Evolutionary conservation across 2,329 filamentous ascomycete genomes (phyloP), one percentile per base, ranked within the genome.

Genomic region (Stylonectria norvegica): DNA sequence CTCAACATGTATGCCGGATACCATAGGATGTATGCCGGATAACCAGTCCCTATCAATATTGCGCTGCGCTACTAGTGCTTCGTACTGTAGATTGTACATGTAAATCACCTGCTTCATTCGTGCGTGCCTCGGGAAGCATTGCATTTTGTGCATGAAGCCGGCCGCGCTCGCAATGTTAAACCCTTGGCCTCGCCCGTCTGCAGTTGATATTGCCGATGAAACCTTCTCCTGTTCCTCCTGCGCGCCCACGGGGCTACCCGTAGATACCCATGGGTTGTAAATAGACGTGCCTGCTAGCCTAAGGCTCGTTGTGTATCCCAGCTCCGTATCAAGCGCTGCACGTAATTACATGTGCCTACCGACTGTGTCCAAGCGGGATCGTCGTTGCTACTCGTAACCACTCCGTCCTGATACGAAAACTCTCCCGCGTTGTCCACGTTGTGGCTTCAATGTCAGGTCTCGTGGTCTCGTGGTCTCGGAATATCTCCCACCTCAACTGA

Each of bases 401-500:
- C 12, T 12, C 22, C 7, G 12, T 25, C 22, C 22, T n/a, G n/a
- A 25, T 7, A 7, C 22, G 7, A 25, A 7, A 12, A 7, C 22
- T 12, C 7, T 12, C 22, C 7, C 22, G 7, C 7, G 12, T 25
- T 12, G 7, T 12, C 22, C 22, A 25, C 22, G 22, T 25, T 25
- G 22, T 25, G 22, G 22, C 22, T 25, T 12, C 12, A 12, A 7
- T 7, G 7, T 7, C 22, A 25, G 12, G 22, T n/a, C n/a, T n/a
- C n/a, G n/a, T n/a, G n/a, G n/a, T n/a, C n/a, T n/a, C n/a, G 29
- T 22, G 22, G 18, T 23, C 28, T 38, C 27, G 32, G 28, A 32
- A 38, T 31, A 32, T 32, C 34, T 32, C 27, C 28, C 28, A 38
- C 27, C 20, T 11, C 20, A 29, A 30, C 19, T 42, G 25, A 14